A percentile compares a stretch with the other conserved stretches of the same genome.
phyloP scores from a whole-genome alignment of 2,329 filamentous ascomycete species.

The Claviceps fusiformis region DNA sequence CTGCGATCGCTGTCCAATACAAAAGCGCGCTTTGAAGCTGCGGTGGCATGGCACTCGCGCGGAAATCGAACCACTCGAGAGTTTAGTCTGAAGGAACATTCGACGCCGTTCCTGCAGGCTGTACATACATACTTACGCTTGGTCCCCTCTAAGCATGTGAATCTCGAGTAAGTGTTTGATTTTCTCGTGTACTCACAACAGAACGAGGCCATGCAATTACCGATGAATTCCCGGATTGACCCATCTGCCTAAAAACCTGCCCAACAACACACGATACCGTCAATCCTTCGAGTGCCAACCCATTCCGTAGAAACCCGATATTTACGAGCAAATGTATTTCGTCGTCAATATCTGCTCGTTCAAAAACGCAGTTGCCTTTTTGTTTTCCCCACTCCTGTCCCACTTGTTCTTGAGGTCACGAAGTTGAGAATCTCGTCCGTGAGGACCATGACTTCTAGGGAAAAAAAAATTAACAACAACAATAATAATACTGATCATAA shows the following conservation, averaged over 20 bases:
- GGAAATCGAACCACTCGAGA: slow-evolving; percentile 1
- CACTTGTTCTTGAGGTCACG: no score
- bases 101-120: neutral
- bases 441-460: no score
- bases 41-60: neutral
- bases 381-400: no score
- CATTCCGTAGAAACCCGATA: neutral
- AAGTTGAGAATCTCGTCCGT: no score
- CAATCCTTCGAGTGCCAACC: neutral
- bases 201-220: neutral
- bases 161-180: neutral
- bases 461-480: no score
- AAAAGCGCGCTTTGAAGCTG: no score
- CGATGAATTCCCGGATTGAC: no score
- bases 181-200: no score
- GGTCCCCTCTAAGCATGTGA: neutral
- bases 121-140: no score
- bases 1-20: neutral
- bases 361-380: no score
- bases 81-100: neutral
- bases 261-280: neutral
- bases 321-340: neutral
- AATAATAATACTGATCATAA: no score
- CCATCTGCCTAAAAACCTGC: no score
- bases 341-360: neutral